Base-by-base conservation (phyloP, 2,329 filamentous ascomycete genomes). In the Aspergillus sp. region DNA sequence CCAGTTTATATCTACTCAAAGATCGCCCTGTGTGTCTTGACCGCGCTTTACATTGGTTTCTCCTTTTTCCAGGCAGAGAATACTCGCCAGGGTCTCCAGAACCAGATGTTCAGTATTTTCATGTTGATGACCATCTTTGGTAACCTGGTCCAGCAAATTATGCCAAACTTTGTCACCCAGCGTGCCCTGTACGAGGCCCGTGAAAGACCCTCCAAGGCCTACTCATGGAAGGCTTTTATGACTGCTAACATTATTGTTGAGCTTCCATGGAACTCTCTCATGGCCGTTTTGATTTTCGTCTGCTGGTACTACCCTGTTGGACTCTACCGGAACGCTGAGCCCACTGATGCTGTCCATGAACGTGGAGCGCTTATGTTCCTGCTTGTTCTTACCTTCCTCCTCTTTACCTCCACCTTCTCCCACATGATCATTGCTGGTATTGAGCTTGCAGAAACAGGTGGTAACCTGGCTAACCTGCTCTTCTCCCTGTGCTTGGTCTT, bases 91-190 rank as follows among this genome's bases (percentile, higher is more conserved):
- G 92, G 92, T 66, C 82, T 96, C 4, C 91, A 94, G 77, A 96
- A 96, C 79, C 91, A 96, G 74, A 92, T 95, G 87, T 96, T 96
- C 74, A 85, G 88, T 75, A 90, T 97, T 68, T 96, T 96, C 85
- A 91, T 95, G 84, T 79, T 95, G 60, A 81, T 91, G 61, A 94
- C 89, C 48, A 87, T 96, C 72, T 96, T 96, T 73, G 90, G 90
- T 61, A 80, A 80, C 67, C 67, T 81, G 53, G 75, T 79, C 7
- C 78, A 81, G 60, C 78, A 86, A 67, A 86, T 87, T 65, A 85
- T 87, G 77, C 85, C 85, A 2, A 77, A 84, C 47, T 88, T 87
- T 70, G 79, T 85, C 53, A 85, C 82, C 2, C 84, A 87, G 69
- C 81, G 85, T 53, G 80, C 83, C 3, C 76, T 88, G 5, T 87